Evolutionary conservation across 495 filamentous ascomycete species (phyloP).

Genomic region (Penicillium malachiteum): DNA sequence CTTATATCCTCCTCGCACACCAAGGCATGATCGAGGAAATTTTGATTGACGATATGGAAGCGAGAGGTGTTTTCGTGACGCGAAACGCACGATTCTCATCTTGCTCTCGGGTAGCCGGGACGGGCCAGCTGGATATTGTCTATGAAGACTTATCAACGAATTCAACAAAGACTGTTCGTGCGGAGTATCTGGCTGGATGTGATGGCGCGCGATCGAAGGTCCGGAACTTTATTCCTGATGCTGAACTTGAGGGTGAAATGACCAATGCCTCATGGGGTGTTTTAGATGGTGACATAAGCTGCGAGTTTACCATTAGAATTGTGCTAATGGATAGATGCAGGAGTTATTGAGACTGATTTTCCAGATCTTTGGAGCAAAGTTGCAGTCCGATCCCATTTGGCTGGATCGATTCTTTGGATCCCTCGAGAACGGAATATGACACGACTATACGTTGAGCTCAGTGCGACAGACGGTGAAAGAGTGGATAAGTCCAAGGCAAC

Average conservation of each 20-base stretch:
- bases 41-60: slow-evolving; percentile 61
- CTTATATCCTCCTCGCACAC: slow-evolving; percentile 70
- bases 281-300: slow-evolving; percentile 57
- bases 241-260: slow-evolving; percentile 60
- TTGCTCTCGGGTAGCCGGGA: slow-evolving; percentile 40
- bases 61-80: slow-evolving; percentile 55
- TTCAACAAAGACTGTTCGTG: slow-evolving; percentile 10
- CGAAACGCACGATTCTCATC: slow-evolving; percentile 57
- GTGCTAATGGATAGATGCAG: slow-evolving; percentile 7
- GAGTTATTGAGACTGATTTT: slow-evolving; percentile 70
- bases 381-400: slow-evolving; percentile 60
- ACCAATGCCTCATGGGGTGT: slow-evolving; percentile 73
- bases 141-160: slow-evolving; percentile 25
- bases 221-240: slow-evolving; percentile 42
- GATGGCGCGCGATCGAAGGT: slow-evolving; percentile 35
- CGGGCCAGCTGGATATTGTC: slow-evolving; percentile 16
- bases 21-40: slow-evolving; percentile 72
- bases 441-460: slow-evolving; percentile 73
- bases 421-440: slow-evolving; percentile 74
- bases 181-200: slow-evolving; percentile 34
- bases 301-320: not conserved
- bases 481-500: slow-evolving; percentile 61
- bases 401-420: slow-evolving; percentile 74
- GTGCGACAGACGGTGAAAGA: slow-evolving; percentile 62
- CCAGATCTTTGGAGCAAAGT: slow-evolving; percentile 75